A percentile compares a stretch with the other conserved stretches of the same genome.
These are phyloP conservation scores for Spathaspora sp. DNA, from an alignment of 1,139 yeast species.

Conservation along the genomic window DNA sequence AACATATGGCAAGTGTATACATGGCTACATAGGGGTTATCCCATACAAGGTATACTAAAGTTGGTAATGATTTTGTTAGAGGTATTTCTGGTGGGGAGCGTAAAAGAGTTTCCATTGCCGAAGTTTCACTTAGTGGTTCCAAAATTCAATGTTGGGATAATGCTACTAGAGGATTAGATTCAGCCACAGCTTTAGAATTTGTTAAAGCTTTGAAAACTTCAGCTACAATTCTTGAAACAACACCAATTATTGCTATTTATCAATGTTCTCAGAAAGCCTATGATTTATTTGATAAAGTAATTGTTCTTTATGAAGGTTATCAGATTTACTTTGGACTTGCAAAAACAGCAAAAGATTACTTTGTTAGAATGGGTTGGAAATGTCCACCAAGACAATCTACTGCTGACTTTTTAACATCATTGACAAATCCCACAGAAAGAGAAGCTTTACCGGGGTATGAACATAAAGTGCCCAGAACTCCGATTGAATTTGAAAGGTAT, in stretches of 20 bases:
- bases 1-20: conserved; percentile 42
- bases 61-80: conserved; percentile 37
- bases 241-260: conserved; percentile 76
- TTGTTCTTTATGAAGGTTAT: conserved; percentile 72
- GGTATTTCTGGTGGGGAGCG: conserved; percentile 49
- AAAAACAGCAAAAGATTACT: conserved; percentile 52
- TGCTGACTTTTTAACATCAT: conserved; percentile 76
- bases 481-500: conserved; percentile 23
- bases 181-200: conserved; percentile 69
- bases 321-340: conserved; percentile 75
- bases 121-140: conserved; percentile 38
- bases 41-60: conserved; percentile 34
- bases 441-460: conserved; percentile 47
- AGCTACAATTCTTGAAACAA: conserved; percentile 57
- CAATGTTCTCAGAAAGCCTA: conserved; percentile 76
- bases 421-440: conserved; percentile 71
- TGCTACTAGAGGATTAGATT: conserved; percentile 61
- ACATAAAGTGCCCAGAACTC: conserved; percentile 23
- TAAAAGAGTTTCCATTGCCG: conserved; percentile 46
- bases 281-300: conserved; percentile 70
- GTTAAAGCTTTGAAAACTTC: conserved; percentile 64
- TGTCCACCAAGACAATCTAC: conserved; percentile 79
- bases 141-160: conserved; percentile 55
- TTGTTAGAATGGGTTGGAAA: conserved; percentile 48
- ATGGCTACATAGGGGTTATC: conserved; percentile 44